Base-by-base conservation (phyloP, 495 filamentous ascomycete genomes). In the Trichoderma parareesei region DNA sequence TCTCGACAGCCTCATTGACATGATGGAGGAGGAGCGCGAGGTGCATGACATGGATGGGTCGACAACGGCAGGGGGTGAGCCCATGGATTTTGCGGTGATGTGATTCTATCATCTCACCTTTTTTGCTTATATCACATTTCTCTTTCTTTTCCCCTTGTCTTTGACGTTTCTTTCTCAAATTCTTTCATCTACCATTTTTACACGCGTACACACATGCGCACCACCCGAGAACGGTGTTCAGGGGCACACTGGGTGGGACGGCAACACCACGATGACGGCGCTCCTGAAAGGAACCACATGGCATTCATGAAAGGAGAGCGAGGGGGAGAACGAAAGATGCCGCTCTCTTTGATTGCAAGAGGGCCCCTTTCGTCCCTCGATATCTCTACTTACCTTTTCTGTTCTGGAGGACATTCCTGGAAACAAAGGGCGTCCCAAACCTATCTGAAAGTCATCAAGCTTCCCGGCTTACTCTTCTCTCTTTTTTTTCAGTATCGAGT, bases 11-110 rank as follows among this genome's bases (percentile, higher is more conserved):
- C 70, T 82, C 62, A 81, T 82, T 69, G 72, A 74, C 64, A 78
- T 82, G 76, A 82, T 82, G 79, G 77, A 82, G 69, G 78, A 81
- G 65, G 77, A 82, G 62, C 43, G 64, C 33, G 64, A 65, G n/a
- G 64, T 65, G 1, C 61, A 63, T 35, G 61, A 63, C 61, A 11
- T 63, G 38, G 46, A 42, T 41, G 64, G 55, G 53, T 38, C 60
- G 16, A 16, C 53, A 2, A 8, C 49, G 38, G 43, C 43, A 2
- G 64, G 10, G 53, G 57, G 53, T n/a, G 64, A 64, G 35, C 63
- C 63, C 6, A 64, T 64, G 63, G 63, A 64, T 57, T 57, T 57
- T 37, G 53, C 53, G 37, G 53, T 57, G 7, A 37, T 57, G 33
- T 57, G 33, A 57, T 37, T 37, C 27, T 27, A 27, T 27, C 27